These are phyloP conservation scores for Chalaropsis thielavioides DNA, from an alignment of 2,329 filamentous ascomycete genomes.

Conservation along the genomic window DNA sequence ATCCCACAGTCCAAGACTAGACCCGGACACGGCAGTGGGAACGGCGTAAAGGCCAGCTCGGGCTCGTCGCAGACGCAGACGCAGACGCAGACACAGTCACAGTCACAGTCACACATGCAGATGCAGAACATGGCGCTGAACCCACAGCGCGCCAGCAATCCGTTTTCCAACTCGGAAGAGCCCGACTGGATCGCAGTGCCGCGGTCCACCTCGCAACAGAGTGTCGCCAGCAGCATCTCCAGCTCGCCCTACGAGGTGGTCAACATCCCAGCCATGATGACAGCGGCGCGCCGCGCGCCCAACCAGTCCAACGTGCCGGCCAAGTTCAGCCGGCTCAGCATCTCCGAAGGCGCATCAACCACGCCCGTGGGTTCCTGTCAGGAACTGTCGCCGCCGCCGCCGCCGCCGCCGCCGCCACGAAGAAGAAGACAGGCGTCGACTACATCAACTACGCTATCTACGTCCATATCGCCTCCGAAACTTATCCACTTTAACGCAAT, in stretches of 20 bases:
- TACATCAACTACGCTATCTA: conserved; percentile 10
- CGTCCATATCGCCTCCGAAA: conserved; percentile 17
- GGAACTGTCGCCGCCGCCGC: conserved; percentile 26
- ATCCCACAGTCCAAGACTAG: conserved; percentile 45
- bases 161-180: conserved; percentile 57
- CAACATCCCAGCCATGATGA: conserved; percentile 28
- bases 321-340: conserved; percentile 32
- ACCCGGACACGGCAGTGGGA: neutral
- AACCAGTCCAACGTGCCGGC: conserved; percentile 25
- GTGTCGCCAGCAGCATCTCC: conserved; percentile 41
- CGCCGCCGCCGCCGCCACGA: conserved; percentile 33
- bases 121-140: conserved; percentile 46
- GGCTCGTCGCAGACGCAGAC: neutral
- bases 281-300: neutral
- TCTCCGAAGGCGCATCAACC: conserved; percentile 27
- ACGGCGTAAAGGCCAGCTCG: conserved; percentile 29
- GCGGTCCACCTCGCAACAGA: conserved; percentile 38
- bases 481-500: neutral
- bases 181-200: conserved; percentile 69
- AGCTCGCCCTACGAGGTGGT: conserved; percentile 46
- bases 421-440: conserved; percentile 28
- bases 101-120: neutral
- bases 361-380: conserved; percentile 23
- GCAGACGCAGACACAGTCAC: neutral
- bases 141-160: conserved; percentile 61